A percentile compares a stretch with the other conserved stretches of the same genome.
These are phyloP conservation scores for Candida khao-thaluensis DNA, from an alignment of 805 yeast genomes.

Conservation along the genomic window DNA sequence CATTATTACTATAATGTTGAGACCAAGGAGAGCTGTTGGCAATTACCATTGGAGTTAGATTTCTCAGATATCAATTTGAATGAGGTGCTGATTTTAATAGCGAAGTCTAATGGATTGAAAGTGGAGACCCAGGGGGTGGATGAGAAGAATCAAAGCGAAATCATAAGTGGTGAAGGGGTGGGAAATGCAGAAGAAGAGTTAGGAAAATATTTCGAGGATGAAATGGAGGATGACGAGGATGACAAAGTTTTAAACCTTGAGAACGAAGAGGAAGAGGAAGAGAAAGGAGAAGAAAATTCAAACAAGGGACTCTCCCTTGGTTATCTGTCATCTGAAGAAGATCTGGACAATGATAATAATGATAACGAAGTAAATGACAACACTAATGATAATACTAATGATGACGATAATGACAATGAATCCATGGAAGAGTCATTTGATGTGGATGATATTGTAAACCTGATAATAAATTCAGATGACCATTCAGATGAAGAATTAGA, in stretches of 20 bases:
- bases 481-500: slow-evolving; percentile 5
- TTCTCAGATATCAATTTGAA: slow-evolving; percentile 9
- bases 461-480: background rate
- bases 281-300: background rate
- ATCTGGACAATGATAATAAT: slow-evolving; percentile 6
- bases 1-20: slow-evolving; percentile 15
- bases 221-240: slow-evolving; percentile 15
- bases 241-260: background rate
- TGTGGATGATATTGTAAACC: slow-evolving; percentile 2
- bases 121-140: slow-evolving; percentile 6
- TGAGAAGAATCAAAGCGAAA: no score
- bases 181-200: background rate
- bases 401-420: slow-evolving; percentile 7
- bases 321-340: slow-evolving; percentile 6
- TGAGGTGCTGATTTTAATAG: slow-evolving; percentile 11
- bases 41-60: slow-evolving; percentile 11
- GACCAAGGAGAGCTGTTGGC: slow-evolving; percentile 9
- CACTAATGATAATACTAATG: background rate
- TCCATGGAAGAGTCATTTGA: background rate
- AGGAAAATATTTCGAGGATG: no score
- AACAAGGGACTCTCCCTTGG: slow-evolving; percentile 1
- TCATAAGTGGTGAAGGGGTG: background rate
- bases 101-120: slow-evolving; percentile 15
- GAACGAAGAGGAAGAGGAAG: background rate
- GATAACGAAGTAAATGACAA: background rate